A percentile compares a stretch with the other conserved stretches of the same genome.
Conservation (phyloP, 129 eudicot genomes). For the Artemisia argyi region DNA sequence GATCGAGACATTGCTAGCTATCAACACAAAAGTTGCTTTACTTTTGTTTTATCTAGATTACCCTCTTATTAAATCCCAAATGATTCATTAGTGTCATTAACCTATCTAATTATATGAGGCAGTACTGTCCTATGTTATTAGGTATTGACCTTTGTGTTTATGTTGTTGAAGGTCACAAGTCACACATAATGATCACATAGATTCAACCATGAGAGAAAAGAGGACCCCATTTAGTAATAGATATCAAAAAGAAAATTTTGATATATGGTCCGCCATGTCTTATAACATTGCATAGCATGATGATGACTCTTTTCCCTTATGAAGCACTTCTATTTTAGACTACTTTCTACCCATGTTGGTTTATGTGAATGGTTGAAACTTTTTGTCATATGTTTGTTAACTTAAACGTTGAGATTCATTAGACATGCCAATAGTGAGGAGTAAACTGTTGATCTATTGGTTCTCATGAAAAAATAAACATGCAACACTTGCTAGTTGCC, state of each 20-base stretch:
- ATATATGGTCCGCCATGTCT: neutral
- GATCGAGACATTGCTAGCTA: no score
- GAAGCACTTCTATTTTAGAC: neutral
- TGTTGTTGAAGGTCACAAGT: conserved; percentile 9
- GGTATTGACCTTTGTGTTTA: conserved; percentile 31
- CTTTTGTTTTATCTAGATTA: neutral
- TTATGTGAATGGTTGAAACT: no score
- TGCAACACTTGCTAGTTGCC: no score
- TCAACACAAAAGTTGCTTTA: no score
- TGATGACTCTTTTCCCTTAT: neutral
- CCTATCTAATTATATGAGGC: conserved; percentile 5
- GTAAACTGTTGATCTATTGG: no score
- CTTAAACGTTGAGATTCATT: no score
- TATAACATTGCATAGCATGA: neutral
- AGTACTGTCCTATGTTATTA: conserved; percentile 11
- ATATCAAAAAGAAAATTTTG: neutral
- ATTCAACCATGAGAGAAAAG: conserved; percentile 18
- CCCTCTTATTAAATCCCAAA: neutral
- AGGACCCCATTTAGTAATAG: no score
- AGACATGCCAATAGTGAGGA: no score
- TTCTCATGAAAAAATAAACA: no score
- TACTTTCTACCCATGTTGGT: no score
- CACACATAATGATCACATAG: conserved; percentile 19
- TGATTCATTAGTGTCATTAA: neutral
- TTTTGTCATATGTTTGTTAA: no score